Evolutionary conservation across 2,329 filamentous ascomycete genomes (phyloP), one percentile per base, ranked within the genome.

Genomic region (Aspergillus floridensis): DNA sequence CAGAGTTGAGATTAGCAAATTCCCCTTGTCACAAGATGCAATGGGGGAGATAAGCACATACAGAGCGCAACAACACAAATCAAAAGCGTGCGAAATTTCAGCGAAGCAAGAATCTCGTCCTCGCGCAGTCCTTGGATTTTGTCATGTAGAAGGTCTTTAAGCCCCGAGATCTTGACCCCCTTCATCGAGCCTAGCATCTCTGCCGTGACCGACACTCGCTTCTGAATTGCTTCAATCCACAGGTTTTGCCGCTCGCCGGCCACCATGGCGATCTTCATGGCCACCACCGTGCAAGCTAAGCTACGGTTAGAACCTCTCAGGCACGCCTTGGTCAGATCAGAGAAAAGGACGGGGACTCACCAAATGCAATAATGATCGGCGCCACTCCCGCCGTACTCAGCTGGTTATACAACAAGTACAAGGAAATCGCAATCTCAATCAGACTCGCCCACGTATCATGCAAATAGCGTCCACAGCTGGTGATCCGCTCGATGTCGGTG

Each of bases 181-280:
- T 78, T 79, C 69, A 79, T 77, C 54, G 68, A 69, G 1, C 68
- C 65, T 22, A 79, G 69, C 24, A 71, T 66, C 3, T 58, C 66
- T 11, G 70, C 62, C 0, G 70, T 74, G 24, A 66, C 52, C 14
- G 63, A 64, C 26, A 72, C 67, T 11, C 72, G 62, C 14, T 57
- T 65, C 52, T 74, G 68, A 7, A 72, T 67, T 4, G 51, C 57
- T 3, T 61, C 48, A 59, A 73, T 65, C 71, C 71, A 73, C 1
- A 55, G 49, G 38, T 61, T 63, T 50, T 72, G 69, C 2, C 53
- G 55, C 10, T 38, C 46, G 8, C 58, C 62, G 22, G 60, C 58
- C 11, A 26, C 32, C 5, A 38, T 55, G 16, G 52, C 46, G 24
- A 60, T 48, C 29, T 32, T 32, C 29, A 51, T 51, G 49, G 49